A percentile compares a stretch with the other conserved stretches of the same genome.
Conservation (phyloP, 2,329 filamentous ascomycete species). For the Leptographium lundbergii region DNA sequence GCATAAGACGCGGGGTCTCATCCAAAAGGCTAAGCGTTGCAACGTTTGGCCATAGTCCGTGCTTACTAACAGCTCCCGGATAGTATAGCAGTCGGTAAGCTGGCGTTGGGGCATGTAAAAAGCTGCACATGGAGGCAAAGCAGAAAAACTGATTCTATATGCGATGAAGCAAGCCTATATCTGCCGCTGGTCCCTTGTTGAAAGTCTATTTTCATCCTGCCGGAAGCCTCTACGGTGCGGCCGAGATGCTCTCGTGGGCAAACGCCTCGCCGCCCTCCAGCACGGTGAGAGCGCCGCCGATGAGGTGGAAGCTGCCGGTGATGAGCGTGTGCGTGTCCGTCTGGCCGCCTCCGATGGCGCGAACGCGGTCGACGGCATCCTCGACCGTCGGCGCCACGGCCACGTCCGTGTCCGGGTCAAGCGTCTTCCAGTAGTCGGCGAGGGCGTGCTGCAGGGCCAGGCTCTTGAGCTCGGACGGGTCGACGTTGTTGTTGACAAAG, state of each 20-base stretch:
- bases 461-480: conserved; percentile 35
- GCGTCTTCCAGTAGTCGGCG: conserved; percentile 33
- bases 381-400: conserved; percentile 39
- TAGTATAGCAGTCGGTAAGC: too few relatives aligned
- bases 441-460: conserved; percentile 39
- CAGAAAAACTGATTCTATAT: too few relatives aligned
- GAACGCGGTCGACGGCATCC: conserved; percentile 33
- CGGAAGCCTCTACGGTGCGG: not conserved
- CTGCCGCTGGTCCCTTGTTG: too few relatives aligned
- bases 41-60: too few relatives aligned
- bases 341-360: conserved; percentile 3
- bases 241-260: not conserved
- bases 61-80: too few relatives aligned
- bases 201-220: too few relatives aligned
- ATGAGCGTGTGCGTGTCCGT: conserved; percentile 21
- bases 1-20: too few relatives aligned
- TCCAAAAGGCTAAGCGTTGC: too few relatives aligned
- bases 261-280: conserved; percentile 9
- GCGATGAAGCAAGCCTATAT: too few relatives aligned
- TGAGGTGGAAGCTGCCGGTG: conserved; percentile 35
- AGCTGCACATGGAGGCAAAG: too few relatives aligned
- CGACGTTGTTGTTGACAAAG: conserved; percentile 43
- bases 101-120: too few relatives aligned
- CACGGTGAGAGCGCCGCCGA: conserved; percentile 25
- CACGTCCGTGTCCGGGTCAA: conserved; percentile 32